These are phyloP conservation scores for Pyrus hybrid DNA, from an alignment of 331 rosid species.

Conservation along the genomic window DNA sequence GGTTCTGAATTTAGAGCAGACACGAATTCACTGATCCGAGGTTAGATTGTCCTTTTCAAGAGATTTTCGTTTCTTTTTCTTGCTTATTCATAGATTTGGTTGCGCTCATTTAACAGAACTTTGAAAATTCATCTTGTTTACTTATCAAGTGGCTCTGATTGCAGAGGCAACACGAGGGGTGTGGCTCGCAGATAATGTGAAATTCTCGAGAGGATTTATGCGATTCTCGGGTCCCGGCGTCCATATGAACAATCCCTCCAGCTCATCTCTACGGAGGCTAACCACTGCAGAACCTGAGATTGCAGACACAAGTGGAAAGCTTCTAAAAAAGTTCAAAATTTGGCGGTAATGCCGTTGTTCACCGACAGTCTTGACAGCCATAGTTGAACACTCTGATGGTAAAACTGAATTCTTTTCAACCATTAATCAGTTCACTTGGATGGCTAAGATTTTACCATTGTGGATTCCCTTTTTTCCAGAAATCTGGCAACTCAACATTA, in stretches of 20 bases:
- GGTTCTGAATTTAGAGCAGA: not conserved
- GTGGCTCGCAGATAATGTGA: not conserved
- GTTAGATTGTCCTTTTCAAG: not conserved
- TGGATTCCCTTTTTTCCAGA: not conserved
- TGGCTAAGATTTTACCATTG: not conserved
- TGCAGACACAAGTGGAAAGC: not conserved
- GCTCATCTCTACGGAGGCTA: not conserved
- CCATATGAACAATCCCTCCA: too few species aligned
- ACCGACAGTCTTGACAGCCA: not conserved
- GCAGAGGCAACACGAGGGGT: not conserved
- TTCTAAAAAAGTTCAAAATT: not conserved
- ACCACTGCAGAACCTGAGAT: not conserved
- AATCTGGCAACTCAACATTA: not conserved
- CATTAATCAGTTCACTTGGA: not conserved
- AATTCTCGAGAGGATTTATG: not conserved
- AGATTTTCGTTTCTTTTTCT: not conserved
- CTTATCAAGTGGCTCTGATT: not conserved
- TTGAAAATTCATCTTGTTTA: not conserved
- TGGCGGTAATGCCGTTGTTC: not conserved
- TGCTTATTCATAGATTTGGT: not conserved
- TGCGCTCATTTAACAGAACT: not conserved
- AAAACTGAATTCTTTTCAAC: not conserved
- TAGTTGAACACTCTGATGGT: not conserved
- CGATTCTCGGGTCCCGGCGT: too few species aligned
- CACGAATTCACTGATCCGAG: not conserved